Evolutionary conservation across 2,329 filamentous ascomycete genomes (phyloP).

Genomic region (Epichloe aotearoae): DNA sequence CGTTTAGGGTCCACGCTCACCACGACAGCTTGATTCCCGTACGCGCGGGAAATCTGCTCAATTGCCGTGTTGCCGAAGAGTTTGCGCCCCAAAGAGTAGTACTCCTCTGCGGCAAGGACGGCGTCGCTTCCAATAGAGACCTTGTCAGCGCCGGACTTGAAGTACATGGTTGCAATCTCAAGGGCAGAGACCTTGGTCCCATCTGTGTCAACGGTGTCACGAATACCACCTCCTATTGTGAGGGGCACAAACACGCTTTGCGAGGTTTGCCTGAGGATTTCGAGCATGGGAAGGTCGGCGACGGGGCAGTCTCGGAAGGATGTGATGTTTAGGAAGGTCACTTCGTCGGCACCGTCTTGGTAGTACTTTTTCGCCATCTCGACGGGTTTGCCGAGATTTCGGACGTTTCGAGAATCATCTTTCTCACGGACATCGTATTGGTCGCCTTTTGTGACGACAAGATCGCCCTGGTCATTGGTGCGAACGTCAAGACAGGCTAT

Average conservation of each 20-base stretch:
- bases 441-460: slow-evolving; percentile 96
- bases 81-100: slow-evolving; percentile 56
- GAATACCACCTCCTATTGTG: slow-evolving; percentile 90
- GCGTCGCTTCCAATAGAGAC: slow-evolving; percentile 94
- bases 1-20: slow-evolving; percentile 90
- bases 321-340: slow-evolving; percentile 97
- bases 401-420: slow-evolving; percentile 48
- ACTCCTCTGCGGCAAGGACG: slow-evolving; percentile 83
- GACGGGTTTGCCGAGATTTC: slow-evolving; percentile 93
- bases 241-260: slow-evolving; percentile 91
- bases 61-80: slow-evolving; percentile 79
- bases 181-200: slow-evolving; percentile 77
- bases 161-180: slow-evolving; percentile 92
- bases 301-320: slow-evolving; percentile 92
- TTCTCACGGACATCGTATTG: slow-evolving; percentile 98
- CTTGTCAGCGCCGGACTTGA: slow-evolving; percentile 93
- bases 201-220: slow-evolving; percentile 82
- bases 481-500: slow-evolving; percentile 96
- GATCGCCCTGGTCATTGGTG: slow-evolving; percentile 82
- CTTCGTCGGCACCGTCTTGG: slow-evolving; percentile 89
- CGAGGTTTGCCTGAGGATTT: slow-evolving; percentile 75
- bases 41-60: slow-evolving; percentile 85
- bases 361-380: slow-evolving; percentile 92
- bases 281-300: slow-evolving; percentile 88
- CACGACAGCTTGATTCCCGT: slow-evolving; percentile 93